Base-by-base conservation (phyloP, 805 yeast species). In the Wickerhamiella nectarea region DNA sequence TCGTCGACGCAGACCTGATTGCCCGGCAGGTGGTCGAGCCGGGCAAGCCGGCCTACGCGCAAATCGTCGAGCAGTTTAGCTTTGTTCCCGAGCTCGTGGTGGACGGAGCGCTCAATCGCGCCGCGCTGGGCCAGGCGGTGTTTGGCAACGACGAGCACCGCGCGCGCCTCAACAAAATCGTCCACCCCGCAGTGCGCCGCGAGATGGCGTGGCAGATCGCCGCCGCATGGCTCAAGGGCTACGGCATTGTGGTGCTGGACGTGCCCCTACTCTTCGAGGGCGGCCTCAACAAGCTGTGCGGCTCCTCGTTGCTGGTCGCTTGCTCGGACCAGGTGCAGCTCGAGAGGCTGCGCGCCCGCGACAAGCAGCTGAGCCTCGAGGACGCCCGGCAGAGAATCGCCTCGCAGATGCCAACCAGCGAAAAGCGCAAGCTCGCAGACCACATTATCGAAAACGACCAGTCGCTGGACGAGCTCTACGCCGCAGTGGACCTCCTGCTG, bases 211-310 rank as follows among this genome's bases (percentile, higher is more conserved):
- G 69, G 61, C 73, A 72, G 51, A 63, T 84, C 1, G 29, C 79
- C 2, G 46, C 51, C 41, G 72, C 74, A 14, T 91, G 86, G 69
- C 24, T 84, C 11, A 18, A 47, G 19, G 75, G 84, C 11, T 56
- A 74, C 36, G 59, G 67, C 11, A 52, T 85, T 56, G 86, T 85
- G 3, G 63, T 91, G 0, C 61, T 91, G 39, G 99, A 91, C 56
- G 89, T 93, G 2, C 99, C 99, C 1, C 64, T 91, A 31, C 64
- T 91, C 15, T 91, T 83, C 60, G 98, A 91, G 59, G 71, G 85
- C 28, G 74, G 76, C 1, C 65, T 89, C 51, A 76, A 84, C 55
- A 53, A 57, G 37, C 62, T 79, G 19, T 89, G 97, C 57, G 94
- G 91, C 0, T 57, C 66, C 8, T 72, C 78, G 0, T 59, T 89